Evolutionary conservation across 116 monocot genomes (phyloP), one percentile per base, ranked within the genome.

Genomic region (Iris pallida): DNA sequence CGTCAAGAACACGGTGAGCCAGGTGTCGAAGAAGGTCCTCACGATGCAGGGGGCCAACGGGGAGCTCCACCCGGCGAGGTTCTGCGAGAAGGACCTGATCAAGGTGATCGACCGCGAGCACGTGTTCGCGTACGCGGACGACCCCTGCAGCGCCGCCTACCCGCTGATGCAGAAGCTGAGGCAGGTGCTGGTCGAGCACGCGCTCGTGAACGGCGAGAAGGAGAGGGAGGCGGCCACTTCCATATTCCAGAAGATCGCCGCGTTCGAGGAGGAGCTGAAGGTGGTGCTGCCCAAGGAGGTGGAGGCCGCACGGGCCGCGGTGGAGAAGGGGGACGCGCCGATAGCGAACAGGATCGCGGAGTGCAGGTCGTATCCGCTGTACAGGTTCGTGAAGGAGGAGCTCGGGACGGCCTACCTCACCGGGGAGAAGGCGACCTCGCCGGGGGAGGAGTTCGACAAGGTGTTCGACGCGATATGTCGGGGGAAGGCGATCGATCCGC

Each of bases 111-210:
- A 86, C 18, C 71, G 76, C 0, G 82, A 84, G 67, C 57, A 79
- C 8, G 84, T 82, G 20, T 88, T 79, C 54, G 63, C 73, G 65
- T 88, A 88, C 78, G 64, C 62, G 6, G 88, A 88, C n/a, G 88
- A 88, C 57, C 82, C 86, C 7, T 84, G 88, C 76, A 81, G 81
- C 81, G 40, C 69, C 1, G 70, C 71, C 4, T 82, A 77, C 65
- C 65, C 70, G 3, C 48, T 82, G 56, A 77, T 74, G 66, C 69
- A 69, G 73, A 77, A 74, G 59, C 77, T 82, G 55, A 64, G 82
- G 47, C 73, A 73, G 54, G 72, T 78, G 18, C 68, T 78, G 30
- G 78, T 78, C 1, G 73, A 78, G 20, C 78, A 78, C 14, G 73
- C 78, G 0, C 68, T 78, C 14, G n/a, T 10, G 68, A 78, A 78